Evolutionary conservation across 768 basidiomycete genomes (phyloP).

Genomic region (Boletus tylopilopsis): DNA sequence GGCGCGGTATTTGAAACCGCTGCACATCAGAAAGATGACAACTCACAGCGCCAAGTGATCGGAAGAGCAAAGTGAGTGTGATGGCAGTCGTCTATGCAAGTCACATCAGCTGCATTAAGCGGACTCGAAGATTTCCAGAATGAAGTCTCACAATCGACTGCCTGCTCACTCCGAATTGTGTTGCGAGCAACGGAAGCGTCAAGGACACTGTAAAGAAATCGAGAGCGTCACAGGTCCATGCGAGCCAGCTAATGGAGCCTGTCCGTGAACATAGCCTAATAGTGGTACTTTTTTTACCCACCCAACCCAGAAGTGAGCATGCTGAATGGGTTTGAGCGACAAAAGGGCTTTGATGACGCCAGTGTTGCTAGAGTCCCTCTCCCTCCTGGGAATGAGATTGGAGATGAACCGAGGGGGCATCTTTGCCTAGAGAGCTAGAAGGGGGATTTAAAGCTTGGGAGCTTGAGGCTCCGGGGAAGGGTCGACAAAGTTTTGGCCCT

Average conservation of each 20-base stretch:
- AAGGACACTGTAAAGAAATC: constrained; percentile 82
- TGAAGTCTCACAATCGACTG: constrained; percentile 38
- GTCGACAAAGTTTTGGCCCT: background rate
- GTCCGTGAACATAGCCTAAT: background rate
- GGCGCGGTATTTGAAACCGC: background rate
- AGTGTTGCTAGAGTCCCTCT: constrained; percentile 31
- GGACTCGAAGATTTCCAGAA: background rate
- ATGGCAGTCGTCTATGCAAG: constrained; percentile 66
- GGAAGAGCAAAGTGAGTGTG: constrained; percentile 90
- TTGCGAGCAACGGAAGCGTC: constrained; percentile 43
- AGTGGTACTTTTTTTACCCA: too few relatives aligned
- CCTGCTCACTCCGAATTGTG: constrained; percentile 45
- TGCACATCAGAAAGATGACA: background rate
- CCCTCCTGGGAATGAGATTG: constrained; percentile 48
- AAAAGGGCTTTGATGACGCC: constrained; percentile 41
- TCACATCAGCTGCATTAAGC: background rate
- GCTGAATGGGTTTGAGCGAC: constrained; percentile 48
- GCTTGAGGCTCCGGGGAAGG: background rate
- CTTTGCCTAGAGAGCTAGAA: background rate
- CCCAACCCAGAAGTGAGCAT: constrained; percentile 59
- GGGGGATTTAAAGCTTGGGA: background rate
- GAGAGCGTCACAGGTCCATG: constrained; percentile 84
- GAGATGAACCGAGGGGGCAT: constrained; percentile 36
- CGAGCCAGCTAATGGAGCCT: constrained; percentile 60
- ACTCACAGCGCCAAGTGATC: constrained; percentile 68